Conservation (phyloP, 768 basidiomycete genomes). For the Xerocomellus amylosporus region DNA sequence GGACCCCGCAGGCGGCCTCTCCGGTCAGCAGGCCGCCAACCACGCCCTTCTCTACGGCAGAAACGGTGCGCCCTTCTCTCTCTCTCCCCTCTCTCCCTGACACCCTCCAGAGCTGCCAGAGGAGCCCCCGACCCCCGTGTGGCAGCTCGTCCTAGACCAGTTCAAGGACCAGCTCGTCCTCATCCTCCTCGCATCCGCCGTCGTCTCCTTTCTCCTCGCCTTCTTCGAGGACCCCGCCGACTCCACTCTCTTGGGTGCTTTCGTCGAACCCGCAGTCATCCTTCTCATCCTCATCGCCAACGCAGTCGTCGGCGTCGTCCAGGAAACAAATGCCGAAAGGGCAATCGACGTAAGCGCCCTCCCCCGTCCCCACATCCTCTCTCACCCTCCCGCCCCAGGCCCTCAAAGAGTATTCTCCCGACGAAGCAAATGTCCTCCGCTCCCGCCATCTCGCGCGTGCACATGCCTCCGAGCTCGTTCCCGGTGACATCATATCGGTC, state of each 20-base stretch:
- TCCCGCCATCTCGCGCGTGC: slow-evolving; percentile 66
- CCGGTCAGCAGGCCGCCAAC: slow-evolving; percentile 60
- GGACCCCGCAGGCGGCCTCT: slow-evolving; percentile 60
- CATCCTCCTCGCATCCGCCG: slow-evolving; percentile 91
- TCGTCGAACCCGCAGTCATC: slow-evolving; percentile 95
- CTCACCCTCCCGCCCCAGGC: slow-evolving; percentile 51
- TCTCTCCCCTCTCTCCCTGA: background rate
- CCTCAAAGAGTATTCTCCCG: slow-evolving; percentile 94
- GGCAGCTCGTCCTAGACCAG: slow-evolving; percentile 96
- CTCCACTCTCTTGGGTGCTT: slow-evolving; percentile 71
- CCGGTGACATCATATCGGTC: slow-evolving; percentile 88
- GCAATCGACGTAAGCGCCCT: slow-evolving; percentile 84
- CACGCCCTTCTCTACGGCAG: slow-evolving; percentile 81
- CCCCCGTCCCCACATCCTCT: background rate
- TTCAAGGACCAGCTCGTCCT: slow-evolving; percentile 99
- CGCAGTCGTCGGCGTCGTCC: slow-evolving; percentile 95
- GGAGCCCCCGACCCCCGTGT: slow-evolving; percentile 85
- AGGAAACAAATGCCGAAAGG: slow-evolving; percentile 94
- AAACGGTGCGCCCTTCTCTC: slow-evolving; percentile 61
- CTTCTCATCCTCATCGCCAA: slow-evolving; percentile 95
- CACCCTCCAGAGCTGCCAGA: slow-evolving; percentile 77
- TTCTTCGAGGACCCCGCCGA: slow-evolving; percentile 76
- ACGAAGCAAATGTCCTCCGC: slow-evolving; percentile 89
- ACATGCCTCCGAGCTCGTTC: slow-evolving; percentile 87
- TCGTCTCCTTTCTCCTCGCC: slow-evolving; percentile 90